Evolutionary conservation across 2,329 filamentous ascomycete genomes (phyloP).

Genomic region (Clonostachys rhizophaga): DNA sequence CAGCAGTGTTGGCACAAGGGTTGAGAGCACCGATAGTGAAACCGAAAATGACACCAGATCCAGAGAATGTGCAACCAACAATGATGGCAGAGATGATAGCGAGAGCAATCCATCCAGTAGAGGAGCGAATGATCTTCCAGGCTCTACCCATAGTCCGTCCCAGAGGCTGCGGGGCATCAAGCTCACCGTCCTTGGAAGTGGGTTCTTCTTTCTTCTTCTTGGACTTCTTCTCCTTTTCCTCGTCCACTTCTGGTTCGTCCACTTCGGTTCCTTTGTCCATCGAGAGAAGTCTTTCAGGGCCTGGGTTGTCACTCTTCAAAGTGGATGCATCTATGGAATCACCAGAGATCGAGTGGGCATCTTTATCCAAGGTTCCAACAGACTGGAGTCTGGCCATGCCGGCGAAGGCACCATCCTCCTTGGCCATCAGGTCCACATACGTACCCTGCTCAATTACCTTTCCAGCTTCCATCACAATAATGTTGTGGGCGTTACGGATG

Average conservation of each 20-base stretch:
- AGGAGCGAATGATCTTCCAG: constrained; percentile 11
- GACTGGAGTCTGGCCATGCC: constrained; percentile 80
- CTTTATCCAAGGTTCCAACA: constrained; percentile 50
- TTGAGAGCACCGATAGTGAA: constrained; percentile 28
- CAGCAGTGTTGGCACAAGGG: constrained; percentile 25
- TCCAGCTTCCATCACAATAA: constrained; percentile 85
- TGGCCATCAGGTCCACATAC: constrained; percentile 69
- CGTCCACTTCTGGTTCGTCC: constrained; percentile 32
- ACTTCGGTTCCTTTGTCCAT: constrained; percentile 8
- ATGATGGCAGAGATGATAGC: constrained; percentile 31
- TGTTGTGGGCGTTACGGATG: constrained; percentile 91
- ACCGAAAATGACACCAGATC: constrained; percentile 42
- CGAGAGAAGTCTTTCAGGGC: background rate
- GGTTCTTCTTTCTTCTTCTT: constrained; percentile 40
- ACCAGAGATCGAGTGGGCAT: background rate
- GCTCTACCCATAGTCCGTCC: constrained; percentile 14
- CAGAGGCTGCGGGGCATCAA: constrained; percentile 32
- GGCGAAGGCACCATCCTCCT: constrained; percentile 69
- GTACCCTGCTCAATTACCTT: constrained; percentile 87
- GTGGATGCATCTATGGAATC: constrained; percentile 1
- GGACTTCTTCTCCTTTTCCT: constrained; percentile 38
- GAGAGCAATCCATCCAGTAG: constrained; percentile 19
- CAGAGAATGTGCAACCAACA: constrained; percentile 42
- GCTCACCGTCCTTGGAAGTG: constrained; percentile 40
- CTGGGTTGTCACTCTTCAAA: constrained; percentile 2